phyloP scores from a whole-genome alignment of 2,329 filamentous ascomycete genomes.

The Diaporthe sp. region DNA sequence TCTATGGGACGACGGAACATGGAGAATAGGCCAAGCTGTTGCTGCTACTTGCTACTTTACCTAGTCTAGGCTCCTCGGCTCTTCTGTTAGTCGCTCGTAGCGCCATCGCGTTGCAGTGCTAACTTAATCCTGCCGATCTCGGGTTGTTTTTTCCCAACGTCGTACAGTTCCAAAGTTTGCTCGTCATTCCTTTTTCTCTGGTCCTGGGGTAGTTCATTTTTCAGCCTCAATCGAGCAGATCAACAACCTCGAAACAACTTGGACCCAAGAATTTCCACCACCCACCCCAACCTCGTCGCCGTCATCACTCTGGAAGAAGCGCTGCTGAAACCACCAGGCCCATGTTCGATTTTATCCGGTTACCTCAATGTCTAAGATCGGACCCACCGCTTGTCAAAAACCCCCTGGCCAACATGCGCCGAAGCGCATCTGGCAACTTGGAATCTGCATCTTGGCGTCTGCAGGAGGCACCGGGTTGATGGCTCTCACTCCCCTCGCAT shows the following conservation, averaged over 20 bases:
- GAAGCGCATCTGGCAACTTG: constrained; percentile 25
- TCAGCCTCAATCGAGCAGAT: constrained; percentile 26
- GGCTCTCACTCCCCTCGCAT: not conserved
- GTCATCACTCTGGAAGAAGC: constrained; percentile 19
- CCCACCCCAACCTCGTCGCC: not conserved
- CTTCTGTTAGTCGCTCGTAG: constrained; percentile 22
- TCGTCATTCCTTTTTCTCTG: not conserved
- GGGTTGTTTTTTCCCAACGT: constrained; percentile 25
- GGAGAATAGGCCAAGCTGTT: not conserved
- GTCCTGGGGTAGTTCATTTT: constrained; percentile 24
- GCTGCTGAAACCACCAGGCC: constrained; percentile 10
- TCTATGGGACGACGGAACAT: not conserved
- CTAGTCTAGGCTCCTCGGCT: not conserved
- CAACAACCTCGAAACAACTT: constrained; percentile 26
- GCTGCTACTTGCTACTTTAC: not conserved
- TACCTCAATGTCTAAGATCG: constrained; percentile 14
- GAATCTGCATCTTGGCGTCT: constrained; percentile 32
- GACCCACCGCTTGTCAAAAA: constrained; percentile 6
- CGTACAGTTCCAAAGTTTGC: constrained; percentile 24
- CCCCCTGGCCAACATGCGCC: not conserved
- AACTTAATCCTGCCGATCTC: constrained; percentile 34
- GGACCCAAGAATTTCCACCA: constrained; percentile 5
- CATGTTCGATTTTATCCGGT: constrained; percentile 18
- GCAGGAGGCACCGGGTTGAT: constrained; percentile 24
- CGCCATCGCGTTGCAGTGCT: constrained; percentile 32